A percentile compares a stretch with the other conserved stretches of the same genome.
These are phyloP conservation scores for Erodium maritimum DNA, from an alignment of 345 rosid species.

Conservation along the genomic window DNA sequence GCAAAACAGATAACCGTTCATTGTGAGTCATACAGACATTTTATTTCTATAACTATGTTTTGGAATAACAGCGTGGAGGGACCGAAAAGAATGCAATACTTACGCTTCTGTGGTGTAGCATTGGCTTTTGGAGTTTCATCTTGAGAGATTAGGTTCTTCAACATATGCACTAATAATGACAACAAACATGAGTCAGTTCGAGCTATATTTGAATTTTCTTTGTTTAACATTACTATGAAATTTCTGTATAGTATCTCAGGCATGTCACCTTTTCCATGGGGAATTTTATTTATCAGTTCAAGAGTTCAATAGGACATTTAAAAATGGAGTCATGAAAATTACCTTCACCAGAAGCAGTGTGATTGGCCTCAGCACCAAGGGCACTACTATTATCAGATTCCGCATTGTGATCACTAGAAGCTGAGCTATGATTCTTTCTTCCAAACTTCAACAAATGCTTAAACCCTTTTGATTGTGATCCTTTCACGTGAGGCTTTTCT, in stretches of 20 bases:
- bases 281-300: no score
- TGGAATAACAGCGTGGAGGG: neutral
- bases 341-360: conserved; percentile 23
- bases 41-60: neutral
- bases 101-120: conserved; percentile 54
- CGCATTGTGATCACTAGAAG: conserved; percentile 28
- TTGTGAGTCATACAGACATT: conserved; percentile 44
- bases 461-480: conserved; percentile 64
- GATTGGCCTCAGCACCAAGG: conserved; percentile 20
- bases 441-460: conserved; percentile 62
- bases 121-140: conserved; percentile 55
- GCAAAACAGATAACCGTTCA: conserved; percentile 51
- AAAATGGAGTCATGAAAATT: neutral
- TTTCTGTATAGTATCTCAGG: no score
- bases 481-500: conserved; percentile 51
- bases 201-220: no score
- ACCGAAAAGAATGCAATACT: no score
- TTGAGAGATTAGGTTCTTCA: conserved; percentile 81
- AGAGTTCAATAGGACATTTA: no score
- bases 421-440: conserved; percentile 46
- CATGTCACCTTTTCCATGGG: no score
- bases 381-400: conserved; percentile 19
- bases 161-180: conserved; percentile 41
- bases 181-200: conserved; percentile 5
- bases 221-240: no score